phyloP scores from a whole-genome alignment of 2,329 filamentous ascomycete species.

The Colletotrichum higginsianum region DNA sequence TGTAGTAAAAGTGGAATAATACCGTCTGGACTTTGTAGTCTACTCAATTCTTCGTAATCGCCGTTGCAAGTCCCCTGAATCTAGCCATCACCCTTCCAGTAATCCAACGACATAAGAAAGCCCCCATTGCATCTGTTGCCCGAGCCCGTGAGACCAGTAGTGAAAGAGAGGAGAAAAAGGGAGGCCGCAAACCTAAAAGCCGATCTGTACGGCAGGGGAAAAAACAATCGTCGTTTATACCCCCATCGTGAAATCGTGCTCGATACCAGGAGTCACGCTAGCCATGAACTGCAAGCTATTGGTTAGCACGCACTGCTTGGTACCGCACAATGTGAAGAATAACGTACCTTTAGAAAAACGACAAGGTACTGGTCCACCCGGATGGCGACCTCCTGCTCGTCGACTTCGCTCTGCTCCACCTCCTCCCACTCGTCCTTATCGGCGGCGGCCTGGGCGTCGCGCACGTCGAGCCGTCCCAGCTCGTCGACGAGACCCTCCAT shows the following conservation, averaged over 20 bases:
- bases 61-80: constrained; percentile 23
- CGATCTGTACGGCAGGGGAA: background rate
- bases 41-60: constrained; percentile 31
- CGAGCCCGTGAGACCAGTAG: background rate
- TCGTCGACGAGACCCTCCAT: constrained; percentile 92
- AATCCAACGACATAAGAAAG: constrained; percentile 29
- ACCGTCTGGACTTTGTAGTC: constrained; percentile 33
- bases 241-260: constrained; percentile 98
- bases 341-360: constrained; percentile 83
- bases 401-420: constrained; percentile 71
- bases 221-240: constrained; percentile 66
- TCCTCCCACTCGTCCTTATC: constrained; percentile 76
- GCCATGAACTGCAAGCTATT: constrained; percentile 74
- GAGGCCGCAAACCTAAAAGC: background rate
- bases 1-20: background rate
- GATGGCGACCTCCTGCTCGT: constrained; percentile 83
- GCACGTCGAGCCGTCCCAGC: constrained; percentile 75
- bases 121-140: background rate
- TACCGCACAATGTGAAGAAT: constrained; percentile 43
- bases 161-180: background rate
- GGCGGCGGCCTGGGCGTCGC: constrained; percentile 65
- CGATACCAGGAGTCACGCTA: constrained; percentile 95
- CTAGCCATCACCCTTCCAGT: constrained; percentile 12
- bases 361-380: constrained; percentile 91
- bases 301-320: constrained; percentile 37